phyloP scores from a whole-genome alignment of 208 protist species.

The Acanthamoeba culbertsoni region DNA sequence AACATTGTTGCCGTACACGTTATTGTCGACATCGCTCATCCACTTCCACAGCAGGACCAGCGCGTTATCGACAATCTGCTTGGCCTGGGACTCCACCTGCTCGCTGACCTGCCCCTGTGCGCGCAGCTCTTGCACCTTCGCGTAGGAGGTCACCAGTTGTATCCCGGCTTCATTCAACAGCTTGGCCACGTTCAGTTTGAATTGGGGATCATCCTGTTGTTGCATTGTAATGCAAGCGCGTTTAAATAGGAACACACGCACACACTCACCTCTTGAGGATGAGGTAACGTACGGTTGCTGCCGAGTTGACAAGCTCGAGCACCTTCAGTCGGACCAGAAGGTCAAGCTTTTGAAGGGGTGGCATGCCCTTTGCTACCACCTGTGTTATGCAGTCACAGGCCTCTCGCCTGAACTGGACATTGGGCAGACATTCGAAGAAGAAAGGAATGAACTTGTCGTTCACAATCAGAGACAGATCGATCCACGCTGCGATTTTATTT shows the following conservation, averaged over 20 bases:
- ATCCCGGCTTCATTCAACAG: not conserved
- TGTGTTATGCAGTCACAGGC: conserved; percentile 69
- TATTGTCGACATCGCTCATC: conserved; percentile 36
- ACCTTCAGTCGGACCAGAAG: conserved; percentile 31
- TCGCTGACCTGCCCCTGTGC: not conserved
- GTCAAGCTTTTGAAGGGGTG: conserved; percentile 38
- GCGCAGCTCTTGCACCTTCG: conserved; percentile 50
- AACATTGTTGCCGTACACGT: conserved; percentile 43
- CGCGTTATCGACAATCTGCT: conserved; percentile 56
- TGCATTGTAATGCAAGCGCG: not conserved
- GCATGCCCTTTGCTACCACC: conserved; percentile 54
- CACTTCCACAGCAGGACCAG: conserved; percentile 45
- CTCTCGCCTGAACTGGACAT: conserved; percentile 54
- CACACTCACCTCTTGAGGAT: not conserved
- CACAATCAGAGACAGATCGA: conserved; percentile 72
- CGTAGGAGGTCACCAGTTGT: conserved; percentile 23
- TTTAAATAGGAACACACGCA: not conserved
- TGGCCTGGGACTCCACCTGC: not conserved
- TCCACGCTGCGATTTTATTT: conserved; percentile 59
- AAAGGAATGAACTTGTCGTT: conserved; percentile 73
- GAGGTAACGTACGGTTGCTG: not conserved
- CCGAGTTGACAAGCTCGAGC: not conserved
- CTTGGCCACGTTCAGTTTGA: conserved; percentile 5
- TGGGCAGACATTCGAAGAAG: conserved; percentile 65
- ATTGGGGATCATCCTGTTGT: conserved; percentile 20